Conservation (phyloP, 2,329 filamentous ascomycete genomes). For the Talaromyces amestolkiae region DNA sequence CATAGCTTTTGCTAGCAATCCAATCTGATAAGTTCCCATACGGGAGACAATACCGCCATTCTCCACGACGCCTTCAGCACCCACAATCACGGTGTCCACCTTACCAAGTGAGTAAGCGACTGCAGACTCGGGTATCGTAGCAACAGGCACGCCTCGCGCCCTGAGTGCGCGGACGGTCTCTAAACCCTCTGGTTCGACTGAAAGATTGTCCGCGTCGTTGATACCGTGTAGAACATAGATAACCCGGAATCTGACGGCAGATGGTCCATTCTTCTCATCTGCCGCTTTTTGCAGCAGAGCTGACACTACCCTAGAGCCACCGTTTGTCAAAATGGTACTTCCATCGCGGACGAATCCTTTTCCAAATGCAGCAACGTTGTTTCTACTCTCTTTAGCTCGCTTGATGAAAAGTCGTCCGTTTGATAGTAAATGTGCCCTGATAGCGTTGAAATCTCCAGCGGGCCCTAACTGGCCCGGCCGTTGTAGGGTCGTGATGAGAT, state of each 20-base stretch:
- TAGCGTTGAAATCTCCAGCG: conserved; percentile 72
- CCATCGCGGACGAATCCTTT: conserved; percentile 75
- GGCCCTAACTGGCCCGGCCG: conserved; percentile 52
- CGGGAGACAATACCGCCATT: conserved; percentile 90
- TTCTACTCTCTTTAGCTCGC: conserved; percentile 78
- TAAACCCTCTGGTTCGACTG: conserved; percentile 60
- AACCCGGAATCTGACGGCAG: conserved; percentile 72
- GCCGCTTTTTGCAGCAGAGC: conserved; percentile 72
- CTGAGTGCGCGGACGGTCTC: conserved; percentile 70
- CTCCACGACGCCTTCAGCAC: conserved; percentile 81
- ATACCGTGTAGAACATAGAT: conserved; percentile 65
- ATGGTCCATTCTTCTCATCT: conserved; percentile 55
- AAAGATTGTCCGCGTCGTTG: conserved; percentile 29
- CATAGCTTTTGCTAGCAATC: conserved; percentile 69
- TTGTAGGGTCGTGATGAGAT: conserved; percentile 73
- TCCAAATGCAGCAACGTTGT: conserved; percentile 77
- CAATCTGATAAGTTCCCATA: conserved; percentile 84
- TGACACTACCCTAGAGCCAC: conserved; percentile 79
- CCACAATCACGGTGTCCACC: conserved; percentile 67
- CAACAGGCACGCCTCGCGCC: conserved; percentile 73
- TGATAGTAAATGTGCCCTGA: conserved; percentile 76
- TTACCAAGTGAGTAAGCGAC: conserved; percentile 75
- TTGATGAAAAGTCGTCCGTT: conserved; percentile 86
- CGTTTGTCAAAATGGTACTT: conserved; percentile 82
- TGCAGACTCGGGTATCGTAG: conserved; percentile 72